Evolutionary conservation across 2,329 filamentous ascomycete species (phyloP).

Genomic region (Epichloe sibirici): DNA sequence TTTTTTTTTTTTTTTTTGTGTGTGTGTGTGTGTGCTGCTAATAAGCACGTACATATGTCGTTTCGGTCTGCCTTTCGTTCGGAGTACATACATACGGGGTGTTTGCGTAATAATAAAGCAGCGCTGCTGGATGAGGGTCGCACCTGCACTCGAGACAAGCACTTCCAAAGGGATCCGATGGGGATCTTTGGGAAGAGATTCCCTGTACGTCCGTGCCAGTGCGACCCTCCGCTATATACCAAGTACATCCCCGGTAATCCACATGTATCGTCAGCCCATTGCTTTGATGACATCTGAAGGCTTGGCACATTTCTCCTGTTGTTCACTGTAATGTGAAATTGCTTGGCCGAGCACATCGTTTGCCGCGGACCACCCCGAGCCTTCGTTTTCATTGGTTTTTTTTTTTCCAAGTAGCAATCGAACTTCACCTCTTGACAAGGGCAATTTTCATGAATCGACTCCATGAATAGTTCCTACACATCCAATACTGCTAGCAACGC

Average conservation of each 20-base stretch:
- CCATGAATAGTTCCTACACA: no score
- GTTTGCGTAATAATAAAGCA: no score
- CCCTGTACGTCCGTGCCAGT: not conserved
- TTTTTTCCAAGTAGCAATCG: not conserved
- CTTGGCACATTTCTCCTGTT: constrained; percentile 4
- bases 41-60: not conserved
- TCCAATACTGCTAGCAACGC: no score
- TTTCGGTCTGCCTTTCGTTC: not conserved
- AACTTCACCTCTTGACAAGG: no score
- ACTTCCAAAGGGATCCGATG: not conserved
- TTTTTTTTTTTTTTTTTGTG: not conserved
- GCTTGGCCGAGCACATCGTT: not conserved
- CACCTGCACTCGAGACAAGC: not conserved
- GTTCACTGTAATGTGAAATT: not conserved
- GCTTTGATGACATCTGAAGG: not conserved
- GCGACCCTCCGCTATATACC: not conserved
- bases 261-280: not conserved
- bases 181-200: not conserved
- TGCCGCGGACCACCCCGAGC: not conserved
- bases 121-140: not conserved
- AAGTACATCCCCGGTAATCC: not conserved
- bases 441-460: no score
- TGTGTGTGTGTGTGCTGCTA: no score
- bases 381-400: not conserved
- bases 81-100: not conserved